These are phyloP conservation scores for Pseudognaphalium luteoalbum DNA, from an alignment of 129 eudicot species.

Conservation along the genomic window DNA sequence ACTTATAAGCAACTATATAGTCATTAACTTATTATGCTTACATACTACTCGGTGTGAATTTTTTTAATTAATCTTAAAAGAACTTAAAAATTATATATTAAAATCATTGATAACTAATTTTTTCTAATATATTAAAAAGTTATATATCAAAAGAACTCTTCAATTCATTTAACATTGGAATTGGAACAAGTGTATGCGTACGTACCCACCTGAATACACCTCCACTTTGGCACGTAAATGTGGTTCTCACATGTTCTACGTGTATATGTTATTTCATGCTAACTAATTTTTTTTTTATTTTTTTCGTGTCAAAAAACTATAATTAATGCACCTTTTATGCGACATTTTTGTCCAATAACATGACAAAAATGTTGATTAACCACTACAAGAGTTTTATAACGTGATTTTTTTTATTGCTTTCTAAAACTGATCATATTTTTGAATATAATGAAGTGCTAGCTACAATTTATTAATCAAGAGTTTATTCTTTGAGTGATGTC, in stretches of 20 bases:
- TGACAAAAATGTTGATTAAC: not conserved
- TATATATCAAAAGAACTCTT: no score
- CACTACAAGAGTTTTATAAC: no score
- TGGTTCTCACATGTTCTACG: constrained; percentile 26
- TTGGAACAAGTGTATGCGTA: constrained; percentile 4
- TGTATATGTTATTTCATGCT: constrained; percentile 18
- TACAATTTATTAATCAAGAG: no score
- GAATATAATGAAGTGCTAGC: no score
- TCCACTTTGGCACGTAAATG: constrained; percentile 12
- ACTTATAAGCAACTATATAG: no score
- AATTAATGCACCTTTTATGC: not conserved
- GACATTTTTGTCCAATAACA: not conserved
- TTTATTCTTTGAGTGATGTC: no score
- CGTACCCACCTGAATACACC: constrained; percentile 11
- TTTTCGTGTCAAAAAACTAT: not conserved
- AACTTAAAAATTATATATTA: not conserved
- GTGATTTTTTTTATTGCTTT: no score
- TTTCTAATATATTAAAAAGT: no score
- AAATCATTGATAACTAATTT: not conserved
- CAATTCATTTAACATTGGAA: not conserved
- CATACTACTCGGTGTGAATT: no score
- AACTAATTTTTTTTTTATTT: not conserved
- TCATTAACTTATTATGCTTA: no score
- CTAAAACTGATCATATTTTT: no score
- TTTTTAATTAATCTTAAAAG: not conserved